phyloP scores from a whole-genome alignment of 2,329 filamentous ascomycete species.

The Calycina herbarum region DNA sequence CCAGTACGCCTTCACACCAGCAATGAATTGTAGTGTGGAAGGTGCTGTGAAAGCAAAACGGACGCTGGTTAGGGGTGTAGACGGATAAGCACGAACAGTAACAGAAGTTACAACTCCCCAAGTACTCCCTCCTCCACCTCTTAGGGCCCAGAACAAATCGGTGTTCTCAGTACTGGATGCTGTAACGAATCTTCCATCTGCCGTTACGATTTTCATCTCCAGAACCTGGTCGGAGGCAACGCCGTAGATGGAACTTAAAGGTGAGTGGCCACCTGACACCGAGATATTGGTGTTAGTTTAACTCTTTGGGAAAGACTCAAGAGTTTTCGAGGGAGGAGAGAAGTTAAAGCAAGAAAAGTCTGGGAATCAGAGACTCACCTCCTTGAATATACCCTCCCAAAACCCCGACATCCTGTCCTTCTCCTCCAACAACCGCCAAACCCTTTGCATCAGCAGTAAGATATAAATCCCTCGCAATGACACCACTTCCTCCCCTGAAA shows the following conservation, averaged over 20 bases:
- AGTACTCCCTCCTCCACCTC: slow-evolving; percentile 58
- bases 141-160: slow-evolving; percentile 65
- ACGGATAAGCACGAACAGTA: slow-evolving; percentile 28
- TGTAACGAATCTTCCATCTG: slow-evolving; percentile 49
- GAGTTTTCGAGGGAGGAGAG: slow-evolving; percentile 51
- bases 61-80: slow-evolving; percentile 31
- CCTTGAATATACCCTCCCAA: slow-evolving; percentile 50
- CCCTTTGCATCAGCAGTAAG: slow-evolving; percentile 43
- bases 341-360: slow-evolving; percentile 33
- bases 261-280: slow-evolving; percentile 55
- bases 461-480: slow-evolving; percentile 46
- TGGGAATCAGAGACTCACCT: slow-evolving; percentile 45
- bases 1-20: slow-evolving; percentile 52
- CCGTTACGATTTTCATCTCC: slow-evolving; percentile 56
- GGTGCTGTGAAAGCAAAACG: slow-evolving; percentile 11
- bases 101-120: slow-evolving; percentile 45
- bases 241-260: slow-evolving; percentile 53
- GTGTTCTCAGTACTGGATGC: slow-evolving; percentile 52
- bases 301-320: too few relatives aligned
- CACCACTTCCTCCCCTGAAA: slow-evolving; percentile 43
- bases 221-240: slow-evolving; percentile 63
- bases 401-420: slow-evolving; percentile 40
- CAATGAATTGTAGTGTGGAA: slow-evolving; percentile 39
- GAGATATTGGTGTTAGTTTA: too few relatives aligned
- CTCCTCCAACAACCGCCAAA: slow-evolving; percentile 50